Conservation (phyloP, 2,329 filamentous ascomycete species). For the Ilyonectria sp. region DNA sequence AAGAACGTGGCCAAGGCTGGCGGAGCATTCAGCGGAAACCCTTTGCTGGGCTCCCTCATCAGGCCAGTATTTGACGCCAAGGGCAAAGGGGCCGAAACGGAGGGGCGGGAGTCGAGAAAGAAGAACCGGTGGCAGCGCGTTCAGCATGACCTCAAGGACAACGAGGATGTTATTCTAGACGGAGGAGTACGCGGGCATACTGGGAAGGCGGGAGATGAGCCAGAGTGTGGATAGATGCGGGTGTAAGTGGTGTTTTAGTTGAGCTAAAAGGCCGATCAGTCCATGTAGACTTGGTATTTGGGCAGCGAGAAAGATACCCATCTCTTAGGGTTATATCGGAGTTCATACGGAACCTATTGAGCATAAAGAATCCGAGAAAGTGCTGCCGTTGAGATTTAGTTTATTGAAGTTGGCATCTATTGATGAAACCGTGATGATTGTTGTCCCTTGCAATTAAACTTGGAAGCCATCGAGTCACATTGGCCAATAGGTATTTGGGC, state of each 20-base stretch:
- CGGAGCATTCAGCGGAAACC: slow-evolving; percentile 79
- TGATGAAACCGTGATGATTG: too few relatives aligned
- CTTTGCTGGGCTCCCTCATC: slow-evolving; percentile 76
- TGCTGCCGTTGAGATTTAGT: too few relatives aligned
- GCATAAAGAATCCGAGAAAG: too few relatives aligned
- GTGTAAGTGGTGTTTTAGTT: background rate
- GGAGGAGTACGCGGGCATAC: slow-evolving; percentile 66
- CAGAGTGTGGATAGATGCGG: slow-evolving; percentile 52
- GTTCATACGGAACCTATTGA: background rate
- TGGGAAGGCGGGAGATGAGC: slow-evolving; percentile 51
- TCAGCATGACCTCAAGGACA: slow-evolving; percentile 72
- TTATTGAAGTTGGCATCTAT: too few relatives aligned
- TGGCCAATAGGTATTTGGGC: too few relatives aligned
- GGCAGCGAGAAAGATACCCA: slow-evolving; percentile 6
- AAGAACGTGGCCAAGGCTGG: slow-evolving; percentile 37
- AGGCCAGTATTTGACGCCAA: slow-evolving; percentile 72
- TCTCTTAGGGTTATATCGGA: background rate
- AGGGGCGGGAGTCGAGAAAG: slow-evolving; percentile 59
- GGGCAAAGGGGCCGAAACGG: slow-evolving; percentile 62
- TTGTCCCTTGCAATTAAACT: too few relatives aligned
- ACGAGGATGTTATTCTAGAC: slow-evolving; percentile 72
- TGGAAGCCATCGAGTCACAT: too few relatives aligned
- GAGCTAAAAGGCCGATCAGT: background rate
- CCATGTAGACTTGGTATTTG: slow-evolving; percentile 13
- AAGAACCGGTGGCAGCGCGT: slow-evolving; percentile 70